Evolutionary conservation across 352 stramenopile species (phyloP), one percentile per base, ranked within the genome.

Genomic region (Globisporangium alternatum): DNA sequence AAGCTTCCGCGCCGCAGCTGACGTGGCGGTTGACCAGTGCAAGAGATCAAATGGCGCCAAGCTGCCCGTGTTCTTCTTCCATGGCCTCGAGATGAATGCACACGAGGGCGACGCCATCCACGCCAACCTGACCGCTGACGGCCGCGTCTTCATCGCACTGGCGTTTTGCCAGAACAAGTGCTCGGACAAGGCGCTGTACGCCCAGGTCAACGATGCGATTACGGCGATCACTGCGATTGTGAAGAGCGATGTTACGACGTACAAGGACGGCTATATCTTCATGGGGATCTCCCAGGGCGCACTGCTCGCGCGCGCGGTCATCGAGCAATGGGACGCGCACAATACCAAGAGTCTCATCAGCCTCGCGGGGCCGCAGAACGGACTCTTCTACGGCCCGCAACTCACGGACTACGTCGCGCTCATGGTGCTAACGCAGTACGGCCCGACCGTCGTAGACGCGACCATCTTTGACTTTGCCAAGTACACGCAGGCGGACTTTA

Each of bases 381-480:
- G 70, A 15, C 65, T 71, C 48, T 80, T 80, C 39, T 76, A 78
- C 56, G 71, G 70, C 4, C 70, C 73, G 0, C 68, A 79, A 37
- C 10, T 13, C 1, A 44, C 28, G 10, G 72, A 79, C 61, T 43
- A 21, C 7, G 28, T 62, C 19, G 62, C 66, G 10, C 43, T 64
- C 8, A 44, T 60, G 17, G 43, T 68, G 22, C 63, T 78, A 3
- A 41, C 66, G 2, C 30, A 64, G 9, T 65, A 72, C 41, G 68
- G 66, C 0, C 62, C 66, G 0, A 60, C 61, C 1, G 33, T 67
- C 21, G 28, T 76, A 0, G 58, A 69, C 6, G 19, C 17, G 25
- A 39, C 12, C 1, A 17, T 70, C 22, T 68, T 79, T 51, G 49
- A 69, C 49, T 70, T 74, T 33, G 12, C 44, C 22, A 66, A 55